These are phyloP conservation scores for Akanthomyces muscarius DNA, from an alignment of 2,329 filamentous ascomycete species.

Conservation along the genomic window DNA sequence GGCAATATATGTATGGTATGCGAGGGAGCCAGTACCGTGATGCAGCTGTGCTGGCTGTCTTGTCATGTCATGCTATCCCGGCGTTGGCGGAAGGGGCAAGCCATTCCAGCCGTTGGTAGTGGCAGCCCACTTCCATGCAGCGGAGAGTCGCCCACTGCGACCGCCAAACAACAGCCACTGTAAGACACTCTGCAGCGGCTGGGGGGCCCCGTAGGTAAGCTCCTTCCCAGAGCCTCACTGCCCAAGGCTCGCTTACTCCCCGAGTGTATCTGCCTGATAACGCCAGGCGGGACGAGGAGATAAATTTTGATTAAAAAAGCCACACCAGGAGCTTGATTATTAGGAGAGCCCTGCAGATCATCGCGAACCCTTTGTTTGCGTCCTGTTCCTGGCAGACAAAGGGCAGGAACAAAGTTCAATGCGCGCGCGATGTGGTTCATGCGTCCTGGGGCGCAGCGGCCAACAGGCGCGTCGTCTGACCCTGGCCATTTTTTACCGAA, in stretches of 20 bases:
- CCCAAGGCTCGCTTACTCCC: too few relatives aligned
- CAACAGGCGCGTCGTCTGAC: too few relatives aligned
- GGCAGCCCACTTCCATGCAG: neutral
- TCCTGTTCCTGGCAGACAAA: neutral
- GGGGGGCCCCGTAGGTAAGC: neutral
- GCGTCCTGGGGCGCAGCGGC: neutral
- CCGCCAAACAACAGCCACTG: neutral
- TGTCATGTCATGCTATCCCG: neutral
- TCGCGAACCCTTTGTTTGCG: neutral
- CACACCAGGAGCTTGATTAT: neutral
- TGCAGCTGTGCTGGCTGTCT: neutral
- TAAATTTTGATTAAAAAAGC: too few relatives aligned
- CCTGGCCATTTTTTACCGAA: neutral
- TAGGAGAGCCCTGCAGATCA: neutral
- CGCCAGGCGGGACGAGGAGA: too few relatives aligned
- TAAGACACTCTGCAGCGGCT: neutral
- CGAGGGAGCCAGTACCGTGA: neutral
- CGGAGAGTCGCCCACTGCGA: too few relatives aligned
- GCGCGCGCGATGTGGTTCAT: neutral
- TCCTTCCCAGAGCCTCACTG: neutral
- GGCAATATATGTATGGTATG: neutral
- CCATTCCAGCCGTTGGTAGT: slow-evolving; percentile 1
- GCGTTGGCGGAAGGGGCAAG: neutral
- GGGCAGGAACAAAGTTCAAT: neutral
- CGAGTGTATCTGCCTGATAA: too few relatives aligned